Evolutionary conservation across 768 basidiomycete genomes (phyloP), one percentile per base, ranked within the genome.

Genomic region (Xerocomus brunneocitrinus): DNA sequence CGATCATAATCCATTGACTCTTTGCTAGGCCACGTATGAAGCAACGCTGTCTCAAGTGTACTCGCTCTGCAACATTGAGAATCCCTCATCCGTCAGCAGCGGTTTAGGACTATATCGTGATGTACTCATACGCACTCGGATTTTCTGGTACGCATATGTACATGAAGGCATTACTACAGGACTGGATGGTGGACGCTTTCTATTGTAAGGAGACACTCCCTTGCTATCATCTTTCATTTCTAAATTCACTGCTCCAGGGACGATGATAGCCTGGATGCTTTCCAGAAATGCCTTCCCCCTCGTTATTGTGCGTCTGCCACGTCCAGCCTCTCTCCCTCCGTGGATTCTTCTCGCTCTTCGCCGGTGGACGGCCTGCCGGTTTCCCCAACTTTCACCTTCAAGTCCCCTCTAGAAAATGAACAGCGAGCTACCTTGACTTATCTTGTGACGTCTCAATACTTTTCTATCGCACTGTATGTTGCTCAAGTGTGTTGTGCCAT

Each of bases 111-210:
- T 78, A 32, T 83, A 85, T 47, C 80, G 87, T 48, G 81, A 84
- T 32, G 67, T 76, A 7, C 71, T 72, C 71, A 75, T 88, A 32
- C 82, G 90, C 32, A 84, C 89, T 3, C 78, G 93, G 30, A 77
- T 95, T 31, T 95, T 91, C 67, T 95, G 91, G 89, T 95, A 93
- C 61, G 83, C 88, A 7, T 82, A 92, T 57, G 81, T 87, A 25
- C 85, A 90, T 54, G 94, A 95, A 70, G 89, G 91, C 28, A 79
- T 94, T 22, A 82, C 83, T 2, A 88, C 82, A 8, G 94, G 87
- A 22, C 76, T 95, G 53, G 79, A 84, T 47, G 94, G 94, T n/a
- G 87, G 91, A 3, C 85, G 91, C 36, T 76, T 95, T 44, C 74
- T 87, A 43, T 70, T 95, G 91, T 91, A 73, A 61, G 89, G 58